Conservation (phyloP, 805 yeast genomes). For the Deakozyma indianensis region DNA sequence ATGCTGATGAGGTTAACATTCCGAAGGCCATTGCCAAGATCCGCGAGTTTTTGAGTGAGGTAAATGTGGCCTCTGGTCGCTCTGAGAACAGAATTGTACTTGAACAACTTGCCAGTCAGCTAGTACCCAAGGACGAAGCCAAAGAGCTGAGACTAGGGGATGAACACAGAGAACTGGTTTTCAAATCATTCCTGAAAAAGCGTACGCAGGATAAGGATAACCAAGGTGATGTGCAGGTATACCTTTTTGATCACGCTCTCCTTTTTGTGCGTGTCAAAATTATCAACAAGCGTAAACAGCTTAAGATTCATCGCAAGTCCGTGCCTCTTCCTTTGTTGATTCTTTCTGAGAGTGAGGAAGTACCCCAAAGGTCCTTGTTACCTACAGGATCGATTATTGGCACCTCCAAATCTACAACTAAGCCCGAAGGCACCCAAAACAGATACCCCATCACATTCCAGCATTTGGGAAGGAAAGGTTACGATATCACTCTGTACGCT, state of each 20-base stretch:
- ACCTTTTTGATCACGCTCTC: slow-evolving; percentile 76
- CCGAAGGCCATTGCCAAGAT: slow-evolving; percentile 62
- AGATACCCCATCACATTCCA: slow-evolving; percentile 33
- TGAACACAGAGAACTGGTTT: slow-evolving; percentile 64
- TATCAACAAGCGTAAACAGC: slow-evolving; percentile 80
- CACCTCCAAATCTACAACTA: slow-evolving; percentile 5
- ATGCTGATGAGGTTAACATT: slow-evolving; percentile 56
- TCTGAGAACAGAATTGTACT: slow-evolving; percentile 86
- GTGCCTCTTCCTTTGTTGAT: slow-evolving; percentile 66
- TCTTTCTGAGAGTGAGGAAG: slow-evolving; percentile 68
- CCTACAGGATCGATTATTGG: slow-evolving; percentile 11
- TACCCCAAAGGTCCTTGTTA: slow-evolving; percentile 23
- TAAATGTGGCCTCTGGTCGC: slow-evolving; percentile 82
- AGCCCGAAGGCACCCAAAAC: slow-evolving; percentile 8
- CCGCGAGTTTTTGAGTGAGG: slow-evolving; percentile 58
- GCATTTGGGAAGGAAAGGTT: slow-evolving; percentile 35
- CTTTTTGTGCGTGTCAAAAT: slow-evolving; percentile 74
- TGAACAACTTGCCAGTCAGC: slow-evolving; percentile 70
- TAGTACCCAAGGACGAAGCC: slow-evolving; percentile 71
- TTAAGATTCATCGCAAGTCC: slow-evolving; percentile 81
- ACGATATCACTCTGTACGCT: slow-evolving; percentile 28
- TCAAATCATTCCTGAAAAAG: slow-evolving; percentile 63
- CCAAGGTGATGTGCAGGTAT: slow-evolving; percentile 71
- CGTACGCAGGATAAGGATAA: slow-evolving; percentile 59
- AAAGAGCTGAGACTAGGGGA: slow-evolving; percentile 76